Evolutionary conservation across 2,329 filamentous ascomycete genomes (phyloP), one percentile per base, ranked within the genome.

Genomic region (Zasmidium citrigriseum): DNA sequence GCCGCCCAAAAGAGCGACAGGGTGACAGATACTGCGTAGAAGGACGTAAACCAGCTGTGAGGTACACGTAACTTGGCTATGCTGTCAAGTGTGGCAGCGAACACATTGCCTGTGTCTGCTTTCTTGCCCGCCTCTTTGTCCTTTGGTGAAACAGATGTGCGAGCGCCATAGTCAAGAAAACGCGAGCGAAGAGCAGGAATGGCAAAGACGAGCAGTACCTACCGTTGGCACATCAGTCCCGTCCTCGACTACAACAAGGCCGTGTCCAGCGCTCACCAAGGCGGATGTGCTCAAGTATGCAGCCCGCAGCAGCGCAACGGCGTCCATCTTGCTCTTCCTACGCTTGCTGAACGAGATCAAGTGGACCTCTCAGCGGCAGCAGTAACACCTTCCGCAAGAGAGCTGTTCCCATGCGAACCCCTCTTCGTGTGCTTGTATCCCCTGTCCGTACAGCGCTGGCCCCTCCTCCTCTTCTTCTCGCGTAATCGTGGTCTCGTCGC

Each of bases 21-120:
- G 1, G 78, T 70, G 3, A 92, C 76, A 2, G 90, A 93, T 34
- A 86, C 73, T 54, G 89, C 70, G 73, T 99, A 98, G 77, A 96
- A 98, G 67, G 95, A 89, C 46, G 82, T 83, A 74, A 98, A 98
- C 87, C 90, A 98, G 61, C 83, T 83, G 76, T 98, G 95, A 21
- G 93, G 92, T 34, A 97, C 88, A 70, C 85, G 84, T 64, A 83
- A 73, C 38, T 73, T 76, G 29, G 83, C 81, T 20, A 83, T 68
- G 57, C 70, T 71, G 66, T 86, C 83, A 11, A 74, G 53, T 11
- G 64, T 18, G 22, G 23, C 41, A 2, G 29, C 45, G 10, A 64
- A 7, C 27, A 27, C 11, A 51, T 21, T 52, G 38, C 25, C 29
- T 48, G 23, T n/a, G 14, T 20, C 23, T 49, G 20, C 23, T 51